Percentiles rank a stretch among this genome's conserved stretches.
Evolutionary conservation across 2,329 filamentous ascomycete species (phyloP).

Genomic region (Chrysoporthe deuterocubensis): DNA sequence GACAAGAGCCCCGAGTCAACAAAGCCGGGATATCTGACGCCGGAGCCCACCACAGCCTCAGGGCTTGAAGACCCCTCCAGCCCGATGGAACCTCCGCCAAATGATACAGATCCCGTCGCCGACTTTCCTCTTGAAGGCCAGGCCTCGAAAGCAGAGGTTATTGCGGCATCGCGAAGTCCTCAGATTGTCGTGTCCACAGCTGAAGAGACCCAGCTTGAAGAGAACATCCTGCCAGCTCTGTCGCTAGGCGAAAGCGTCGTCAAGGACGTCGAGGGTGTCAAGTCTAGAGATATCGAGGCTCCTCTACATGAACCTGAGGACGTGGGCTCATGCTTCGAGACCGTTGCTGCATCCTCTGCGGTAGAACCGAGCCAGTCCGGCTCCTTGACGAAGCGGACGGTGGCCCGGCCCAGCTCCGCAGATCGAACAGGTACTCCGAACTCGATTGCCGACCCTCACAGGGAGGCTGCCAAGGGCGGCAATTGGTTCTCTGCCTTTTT

Average conservation of each 20-base stretch:
- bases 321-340: slow-evolving; percentile 5
- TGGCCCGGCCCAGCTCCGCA: slow-evolving; percentile 9
- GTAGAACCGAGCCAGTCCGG: slow-evolving; percentile 20
- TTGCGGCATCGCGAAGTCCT: slow-evolving; percentile 15
- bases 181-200: slow-evolving; percentile 19
- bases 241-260: slow-evolving; percentile 1
- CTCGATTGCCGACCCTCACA: slow-evolving; percentile 21
- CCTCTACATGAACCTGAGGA: no score
- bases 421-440: slow-evolving; percentile 25
- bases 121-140: slow-evolving; percentile 3
- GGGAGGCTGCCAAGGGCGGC: slow-evolving; percentile 27
- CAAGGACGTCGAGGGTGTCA: neutral
- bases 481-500: slow-evolving; percentile 31
- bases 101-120: slow-evolving; percentile 13
- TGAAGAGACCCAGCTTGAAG: slow-evolving; percentile 13
- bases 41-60: slow-evolving; percentile 17
- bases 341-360: slow-evolving; percentile 21
- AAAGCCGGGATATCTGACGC: slow-evolving; percentile 18
- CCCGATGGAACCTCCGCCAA: slow-evolving; percentile 18
- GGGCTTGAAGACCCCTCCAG: slow-evolving; percentile 14
- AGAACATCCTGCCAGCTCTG: slow-evolving; percentile 15
- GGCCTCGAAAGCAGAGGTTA: neutral
- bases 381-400: slow-evolving; percentile 26
- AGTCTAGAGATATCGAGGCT: neutral
- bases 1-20: slow-evolving; percentile 19